phyloP scores from a whole-genome alignment of 2,329 filamentous ascomycete genomes.

The Diaporthe vexans region DNA sequence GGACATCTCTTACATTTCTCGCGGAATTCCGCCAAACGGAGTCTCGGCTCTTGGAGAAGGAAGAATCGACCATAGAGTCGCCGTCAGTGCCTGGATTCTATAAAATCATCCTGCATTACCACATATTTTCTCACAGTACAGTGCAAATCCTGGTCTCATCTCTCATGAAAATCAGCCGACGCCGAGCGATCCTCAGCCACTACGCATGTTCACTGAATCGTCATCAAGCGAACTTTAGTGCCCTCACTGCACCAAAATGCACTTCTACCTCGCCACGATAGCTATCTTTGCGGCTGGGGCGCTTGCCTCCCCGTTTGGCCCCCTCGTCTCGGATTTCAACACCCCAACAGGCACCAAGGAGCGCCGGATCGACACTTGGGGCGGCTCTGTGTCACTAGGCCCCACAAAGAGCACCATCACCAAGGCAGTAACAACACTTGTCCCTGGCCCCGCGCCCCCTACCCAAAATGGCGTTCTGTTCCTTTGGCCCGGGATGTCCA shows the following conservation, averaged over 20 bases:
- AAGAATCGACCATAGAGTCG: not conserved
- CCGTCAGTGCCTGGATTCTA: not conserved
- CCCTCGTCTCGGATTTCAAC: not conserved
- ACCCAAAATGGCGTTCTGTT: conserved; percentile 56
- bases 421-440: conserved; percentile 55
- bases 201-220: too few relatives aligned
- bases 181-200: not conserved
- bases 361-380: conserved; percentile 31
- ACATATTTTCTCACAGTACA: not conserved
- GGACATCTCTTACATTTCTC: not conserved
- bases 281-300: conserved; percentile 20
- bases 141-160: not conserved
- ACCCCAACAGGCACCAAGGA: conserved; percentile 1
- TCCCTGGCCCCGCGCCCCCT: conserved; percentile 54
- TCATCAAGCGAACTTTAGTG: not conserved
- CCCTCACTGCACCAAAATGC: conserved; percentile 6
- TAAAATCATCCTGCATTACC: not conserved
- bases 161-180: too few relatives aligned
- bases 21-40: conserved; percentile 13
- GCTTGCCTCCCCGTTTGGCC: conserved; percentile 3
- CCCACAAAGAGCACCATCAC: conserved; percentile 47
- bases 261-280: not conserved
- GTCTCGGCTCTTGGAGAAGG: not conserved
- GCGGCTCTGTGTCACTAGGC: conserved; percentile 35
- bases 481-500: conserved; percentile 61